A percentile compares a stretch with the other conserved stretches of the same genome.
phyloP scores from a whole-genome alignment of 805 yeast species.

The Ascoidea asiatica region DNA sequence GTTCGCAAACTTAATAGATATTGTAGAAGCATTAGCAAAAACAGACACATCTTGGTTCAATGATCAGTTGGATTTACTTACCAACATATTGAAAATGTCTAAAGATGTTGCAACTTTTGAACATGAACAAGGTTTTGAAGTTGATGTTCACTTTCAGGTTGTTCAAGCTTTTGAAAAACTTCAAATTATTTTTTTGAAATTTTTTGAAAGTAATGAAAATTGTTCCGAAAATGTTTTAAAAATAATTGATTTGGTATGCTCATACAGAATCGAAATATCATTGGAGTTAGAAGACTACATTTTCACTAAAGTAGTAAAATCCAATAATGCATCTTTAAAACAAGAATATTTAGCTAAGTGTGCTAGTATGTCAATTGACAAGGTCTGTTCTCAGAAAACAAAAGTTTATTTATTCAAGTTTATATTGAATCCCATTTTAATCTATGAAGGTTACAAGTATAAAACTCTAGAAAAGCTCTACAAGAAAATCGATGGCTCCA shows the following conservation, averaged over 20 bases:
- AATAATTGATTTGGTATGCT: slow-evolving; percentile 28
- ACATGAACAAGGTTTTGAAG: slow-evolving; percentile 29
- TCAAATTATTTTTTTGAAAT: slow-evolving; percentile 32
- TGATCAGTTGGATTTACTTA: slow-evolving; percentile 31
- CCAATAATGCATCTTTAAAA: slow-evolving; percentile 31
- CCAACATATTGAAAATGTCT: slow-evolving; percentile 27
- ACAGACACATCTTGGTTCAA: slow-evolving; percentile 47
- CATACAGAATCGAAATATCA: slow-evolving; percentile 36
- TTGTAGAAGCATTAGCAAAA: slow-evolving; percentile 39
- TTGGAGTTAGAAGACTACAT: slow-evolving; percentile 41
- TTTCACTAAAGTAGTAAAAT: slow-evolving; percentile 39
- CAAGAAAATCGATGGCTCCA: slow-evolving; percentile 15
- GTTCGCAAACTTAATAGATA: slow-evolving; percentile 61
- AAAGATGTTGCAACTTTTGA: slow-evolving; percentile 30
- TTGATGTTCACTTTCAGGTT: slow-evolving; percentile 55
- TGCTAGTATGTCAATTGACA: slow-evolving; percentile 33
- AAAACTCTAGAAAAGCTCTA: slow-evolving; percentile 36
- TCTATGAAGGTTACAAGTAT: slow-evolving; percentile 40
- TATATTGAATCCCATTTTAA: slow-evolving; percentile 51
- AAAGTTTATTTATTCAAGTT: slow-evolving; percentile 48
- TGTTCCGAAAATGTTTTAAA: slow-evolving; percentile 25
- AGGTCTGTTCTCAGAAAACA: slow-evolving; percentile 32
- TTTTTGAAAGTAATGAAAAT: slow-evolving; percentile 19
- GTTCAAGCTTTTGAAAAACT: slow-evolving; percentile 55
- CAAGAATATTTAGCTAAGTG: slow-evolving; percentile 38